phyloP scores from a whole-genome alignment of 176 grass and related monocot species.

The Ananas comosus region DNA sequence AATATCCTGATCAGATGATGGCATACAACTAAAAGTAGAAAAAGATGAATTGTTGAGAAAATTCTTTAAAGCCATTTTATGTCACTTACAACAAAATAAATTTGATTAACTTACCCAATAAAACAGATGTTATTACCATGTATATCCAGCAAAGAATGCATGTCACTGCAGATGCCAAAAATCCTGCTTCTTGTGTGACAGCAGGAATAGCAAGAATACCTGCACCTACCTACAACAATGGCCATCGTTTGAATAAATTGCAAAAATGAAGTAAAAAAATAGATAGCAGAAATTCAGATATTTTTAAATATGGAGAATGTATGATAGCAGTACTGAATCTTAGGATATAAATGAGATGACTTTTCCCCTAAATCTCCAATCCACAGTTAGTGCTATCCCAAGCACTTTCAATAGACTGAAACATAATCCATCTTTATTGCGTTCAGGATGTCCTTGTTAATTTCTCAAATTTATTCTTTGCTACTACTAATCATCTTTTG shows the following conservation, averaged over 20 bases:
- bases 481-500: no score
- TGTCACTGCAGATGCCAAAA: constrained; percentile 59
- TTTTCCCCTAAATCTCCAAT: no score
- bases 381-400: no score
- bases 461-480: no score
- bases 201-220: constrained; percentile 94
- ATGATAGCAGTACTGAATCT: constrained; percentile 1
- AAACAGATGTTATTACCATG: constrained; percentile 76
- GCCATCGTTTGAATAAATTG: not conserved
- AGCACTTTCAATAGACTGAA: no score
- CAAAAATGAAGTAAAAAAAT: not conserved
- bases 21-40: not conserved
- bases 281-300: not conserved
- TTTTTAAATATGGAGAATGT: not conserved
- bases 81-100: constrained; percentile 27
- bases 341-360: not conserved
- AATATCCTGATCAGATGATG: constrained; percentile 25
- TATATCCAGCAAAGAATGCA: constrained; percentile 81
- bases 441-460: no score
- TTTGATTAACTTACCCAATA: constrained; percentile 54
- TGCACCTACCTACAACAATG: constrained; percentile 58
- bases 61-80: constrained; percentile 33
- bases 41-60: constrained; percentile 32
- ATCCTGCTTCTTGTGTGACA: constrained; percentile 89
- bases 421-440: no score